These are phyloP conservation scores for Schizochytrium sp. DNA, from an alignment of 108 stramenopile genomes.

Conservation along the genomic window DNA sequence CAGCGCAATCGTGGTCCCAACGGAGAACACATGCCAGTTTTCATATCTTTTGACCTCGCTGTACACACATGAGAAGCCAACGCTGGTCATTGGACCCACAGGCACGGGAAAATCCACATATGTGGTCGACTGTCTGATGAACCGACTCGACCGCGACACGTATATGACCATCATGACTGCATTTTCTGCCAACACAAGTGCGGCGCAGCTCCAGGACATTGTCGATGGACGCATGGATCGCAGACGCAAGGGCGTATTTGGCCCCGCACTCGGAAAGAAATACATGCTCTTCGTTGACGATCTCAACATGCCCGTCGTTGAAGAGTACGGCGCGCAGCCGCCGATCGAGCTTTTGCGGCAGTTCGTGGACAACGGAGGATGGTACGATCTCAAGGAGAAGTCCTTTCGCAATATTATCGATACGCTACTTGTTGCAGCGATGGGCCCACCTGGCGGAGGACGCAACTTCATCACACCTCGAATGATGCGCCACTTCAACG, in stretches of 20 bases:
- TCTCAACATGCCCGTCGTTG: slow-evolving; percentile 46
- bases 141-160: slow-evolving; percentile 23
- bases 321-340: slow-evolving; percentile 54
- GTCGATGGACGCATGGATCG: slow-evolving; percentile 60
- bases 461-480: slow-evolving; percentile 55
- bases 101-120: slow-evolving; percentile 48
- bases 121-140: neutral
- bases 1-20: slow-evolving; percentile 44
- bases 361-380: slow-evolving; percentile 55
- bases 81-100: slow-evolving; percentile 55
- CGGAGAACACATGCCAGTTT: slow-evolving; percentile 51
- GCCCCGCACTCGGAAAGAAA: slow-evolving; percentile 47
- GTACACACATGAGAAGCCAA: slow-evolving; percentile 26
- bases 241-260: slow-evolving; percentile 51
- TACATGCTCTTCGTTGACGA: slow-evolving; percentile 59
- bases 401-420: slow-evolving; percentile 45
- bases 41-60: slow-evolving; percentile 39
- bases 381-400: slow-evolving; percentile 60
- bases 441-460: slow-evolving; percentile 65
- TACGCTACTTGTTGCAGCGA: slow-evolving; percentile 46
- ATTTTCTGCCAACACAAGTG: slow-evolving; percentile 57
- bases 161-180: slow-evolving; percentile 46
- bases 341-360: slow-evolving; percentile 62
- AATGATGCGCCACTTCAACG: slow-evolving; percentile 57
- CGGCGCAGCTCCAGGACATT: slow-evolving; percentile 58